A percentile compares a stretch with the other conserved stretches of the same genome.
Evolutionary conservation across 768 basidiomycete species (phyloP).

Genomic region (Gautieria morchelliformis): DNA sequence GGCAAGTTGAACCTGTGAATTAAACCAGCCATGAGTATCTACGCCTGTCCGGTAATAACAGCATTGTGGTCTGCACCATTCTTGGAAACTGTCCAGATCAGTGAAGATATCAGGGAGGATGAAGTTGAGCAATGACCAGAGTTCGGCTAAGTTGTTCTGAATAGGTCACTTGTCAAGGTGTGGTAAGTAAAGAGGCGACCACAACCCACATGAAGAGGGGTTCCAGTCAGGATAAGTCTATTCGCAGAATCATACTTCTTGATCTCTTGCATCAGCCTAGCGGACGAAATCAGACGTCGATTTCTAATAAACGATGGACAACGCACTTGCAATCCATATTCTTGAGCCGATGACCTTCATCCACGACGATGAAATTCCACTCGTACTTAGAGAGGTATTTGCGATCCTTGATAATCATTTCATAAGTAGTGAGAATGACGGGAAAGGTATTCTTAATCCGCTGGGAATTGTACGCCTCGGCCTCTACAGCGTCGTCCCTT

Average conservation of each 20-base stretch:
- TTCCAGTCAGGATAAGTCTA: conserved; percentile 91
- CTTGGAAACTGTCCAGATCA: conserved; percentile 82
- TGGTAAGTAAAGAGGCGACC: not conserved
- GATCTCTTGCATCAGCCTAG: conserved; percentile 71
- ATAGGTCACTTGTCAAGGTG: conserved; percentile 1
- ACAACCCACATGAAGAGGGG: conserved; percentile 76
- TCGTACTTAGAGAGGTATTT: conserved; percentile 52
- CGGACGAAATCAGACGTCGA: conserved; percentile 2
- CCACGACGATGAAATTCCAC: conserved; percentile 93
- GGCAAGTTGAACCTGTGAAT: conserved; percentile 60
- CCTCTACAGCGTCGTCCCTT: not conserved
- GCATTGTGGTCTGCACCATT: conserved; percentile 47
- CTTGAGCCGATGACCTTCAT: conserved; percentile 92
- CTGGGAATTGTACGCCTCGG: not conserved
- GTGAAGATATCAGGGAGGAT: conserved; percentile 91
- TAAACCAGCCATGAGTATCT: conserved; percentile 1
- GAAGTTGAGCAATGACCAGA: conserved; percentile 94
- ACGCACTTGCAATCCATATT: conserved; percentile 75
- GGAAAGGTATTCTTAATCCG: conserved; percentile 12
- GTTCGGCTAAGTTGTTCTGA: conserved; percentile 89
- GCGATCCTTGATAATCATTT: conserved; percentile 84
- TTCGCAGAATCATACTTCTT: conserved; percentile 79
- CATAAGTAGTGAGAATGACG: conserved; percentile 69
- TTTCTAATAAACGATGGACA: not conserved
- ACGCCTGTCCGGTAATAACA: not conserved